Evolutionary conservation across 2,329 filamentous ascomycete species (phyloP).

Genomic region (Thermothelomyces thermophilus): DNA sequence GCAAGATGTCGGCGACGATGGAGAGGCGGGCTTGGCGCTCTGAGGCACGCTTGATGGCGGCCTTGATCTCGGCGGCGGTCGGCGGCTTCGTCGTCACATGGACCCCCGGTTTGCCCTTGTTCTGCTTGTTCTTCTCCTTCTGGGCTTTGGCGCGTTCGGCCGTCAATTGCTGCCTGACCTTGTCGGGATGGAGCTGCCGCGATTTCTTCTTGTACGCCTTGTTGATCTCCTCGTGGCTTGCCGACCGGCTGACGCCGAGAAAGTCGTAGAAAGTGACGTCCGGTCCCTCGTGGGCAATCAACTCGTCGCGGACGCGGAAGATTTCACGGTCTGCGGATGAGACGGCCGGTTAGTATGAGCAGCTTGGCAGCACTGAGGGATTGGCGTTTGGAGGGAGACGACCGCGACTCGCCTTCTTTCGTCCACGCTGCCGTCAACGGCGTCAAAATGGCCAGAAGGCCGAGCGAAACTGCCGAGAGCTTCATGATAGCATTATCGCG

Average conservation of each 20-base stretch:
- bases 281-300: conserved; percentile 65
- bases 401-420: conserved; percentile 64
- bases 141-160: conserved; percentile 56
- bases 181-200: conserved; percentile 82
- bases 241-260: conserved; percentile 66
- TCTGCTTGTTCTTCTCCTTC: conserved; percentile 46
- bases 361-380: neutral
- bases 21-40: conserved; percentile 79
- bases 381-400: neutral
- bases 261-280: conserved; percentile 93
- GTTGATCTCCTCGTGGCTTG: conserved; percentile 80
- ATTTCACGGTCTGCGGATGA: conserved; percentile 77
- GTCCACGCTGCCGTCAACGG: conserved; percentile 70
- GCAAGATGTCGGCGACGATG: conserved; percentile 78
- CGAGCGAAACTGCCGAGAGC: conserved; percentile 57
- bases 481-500: conserved; percentile 60
- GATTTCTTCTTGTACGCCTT: conserved; percentile 91
- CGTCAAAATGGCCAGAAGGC: conserved; percentile 62
- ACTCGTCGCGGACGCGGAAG: conserved; percentile 88
- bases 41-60: conserved; percentile 71
- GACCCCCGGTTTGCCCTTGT: conserved; percentile 51
- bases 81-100: conserved; percentile 68
- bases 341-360: neutral
- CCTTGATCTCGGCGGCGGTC: conserved; percentile 65
- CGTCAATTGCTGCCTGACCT: conserved; percentile 78